Percentiles rank a stretch among this genome's conserved stretches.
phyloP scores from a whole-genome alignment of 176 grass and related monocot species.

The Chrysopogon serrulatus region DNA sequence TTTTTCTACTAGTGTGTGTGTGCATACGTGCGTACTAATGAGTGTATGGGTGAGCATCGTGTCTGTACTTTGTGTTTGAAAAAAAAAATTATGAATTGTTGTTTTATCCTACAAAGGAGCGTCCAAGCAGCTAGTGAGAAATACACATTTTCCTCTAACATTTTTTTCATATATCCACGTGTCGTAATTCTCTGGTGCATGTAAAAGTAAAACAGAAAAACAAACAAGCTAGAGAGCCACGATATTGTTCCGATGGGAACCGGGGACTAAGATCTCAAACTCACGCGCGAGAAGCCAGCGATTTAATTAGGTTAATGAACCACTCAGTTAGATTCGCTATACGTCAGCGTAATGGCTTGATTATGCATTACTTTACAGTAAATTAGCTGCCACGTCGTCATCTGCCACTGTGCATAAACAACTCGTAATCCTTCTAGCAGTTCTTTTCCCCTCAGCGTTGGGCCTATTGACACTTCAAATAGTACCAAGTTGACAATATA shows the following conservation, averaged over 20 bases:
- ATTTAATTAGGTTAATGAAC: constrained; percentile 10
- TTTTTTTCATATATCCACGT: not conserved
- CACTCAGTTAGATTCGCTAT: constrained; percentile 26
- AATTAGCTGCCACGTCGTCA: constrained; percentile 25
- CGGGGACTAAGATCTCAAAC: not conserved
- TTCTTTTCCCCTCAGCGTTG: not conserved
- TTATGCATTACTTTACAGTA: constrained; percentile 16
- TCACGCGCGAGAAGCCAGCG: not conserved
- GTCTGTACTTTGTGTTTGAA: too few relatives aligned
- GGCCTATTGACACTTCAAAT: not conserved
- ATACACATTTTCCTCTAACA: not conserved
- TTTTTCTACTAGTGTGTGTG: too few relatives aligned
- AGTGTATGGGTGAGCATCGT: too few relatives aligned
- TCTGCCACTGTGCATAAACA: constrained; percentile 23
- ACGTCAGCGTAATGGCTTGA: constrained; percentile 10
- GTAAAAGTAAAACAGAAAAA: not conserved
- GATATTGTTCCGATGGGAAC: not conserved
- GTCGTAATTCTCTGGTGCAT: not conserved
- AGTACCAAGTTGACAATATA: constrained; percentile 34
- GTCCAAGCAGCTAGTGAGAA: not conserved
- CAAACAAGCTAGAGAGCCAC: not conserved
- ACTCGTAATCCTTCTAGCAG: not conserved
- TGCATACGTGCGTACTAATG: too few relatives aligned
- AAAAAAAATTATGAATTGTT: too few relatives aligned
- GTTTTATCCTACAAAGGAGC: not conserved